A percentile compares a stretch with the other conserved stretches of the same genome.
Conservation (phyloP, 176 grass and related monocot species). For the Zizania latifolia region DNA sequence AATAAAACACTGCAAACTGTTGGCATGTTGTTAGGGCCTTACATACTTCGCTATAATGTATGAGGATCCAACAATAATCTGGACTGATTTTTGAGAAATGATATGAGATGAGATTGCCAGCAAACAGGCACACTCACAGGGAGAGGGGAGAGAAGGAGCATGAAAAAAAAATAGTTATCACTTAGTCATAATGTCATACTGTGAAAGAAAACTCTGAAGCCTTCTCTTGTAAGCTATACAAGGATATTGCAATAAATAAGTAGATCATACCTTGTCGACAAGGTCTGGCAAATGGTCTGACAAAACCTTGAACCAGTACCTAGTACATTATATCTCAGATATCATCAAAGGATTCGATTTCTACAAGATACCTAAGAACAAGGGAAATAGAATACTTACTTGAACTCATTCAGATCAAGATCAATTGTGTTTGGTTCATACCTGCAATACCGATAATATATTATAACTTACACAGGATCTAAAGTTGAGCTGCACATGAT, state of each 20-base stretch:
- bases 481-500: slow-evolving; percentile 5
- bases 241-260: slow-evolving; percentile 4
- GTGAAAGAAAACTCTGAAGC: not conserved
- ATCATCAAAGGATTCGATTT: slow-evolving; percentile 26
- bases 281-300: slow-evolving; percentile 82
- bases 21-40: not conserved
- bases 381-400: slow-evolving; percentile 58
- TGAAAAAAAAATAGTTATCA: not conserved
- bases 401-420: slow-evolving; percentile 81
- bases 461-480: not conserved
- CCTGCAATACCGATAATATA: slow-evolving; percentile 46
- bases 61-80: not conserved
- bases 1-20: not conserved
- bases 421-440: slow-evolving; percentile 99
- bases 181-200: slow-evolving; percentile 9
- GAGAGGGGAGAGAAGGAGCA: not conserved
- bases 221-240: slow-evolving; percentile 2
- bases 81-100: not conserved
- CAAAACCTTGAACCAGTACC: slow-evolving; percentile 90
- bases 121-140: not conserved
- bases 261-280: slow-evolving; percentile 79
- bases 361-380: slow-evolving; percentile 18
- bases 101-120: not conserved
- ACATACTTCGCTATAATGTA: not conserved
- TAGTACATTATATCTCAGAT: slow-evolving; percentile 37